Evolutionary conservation across 2,329 filamentous ascomycete species (phyloP).

Genomic region (Colletotrichum incanum): DNA sequence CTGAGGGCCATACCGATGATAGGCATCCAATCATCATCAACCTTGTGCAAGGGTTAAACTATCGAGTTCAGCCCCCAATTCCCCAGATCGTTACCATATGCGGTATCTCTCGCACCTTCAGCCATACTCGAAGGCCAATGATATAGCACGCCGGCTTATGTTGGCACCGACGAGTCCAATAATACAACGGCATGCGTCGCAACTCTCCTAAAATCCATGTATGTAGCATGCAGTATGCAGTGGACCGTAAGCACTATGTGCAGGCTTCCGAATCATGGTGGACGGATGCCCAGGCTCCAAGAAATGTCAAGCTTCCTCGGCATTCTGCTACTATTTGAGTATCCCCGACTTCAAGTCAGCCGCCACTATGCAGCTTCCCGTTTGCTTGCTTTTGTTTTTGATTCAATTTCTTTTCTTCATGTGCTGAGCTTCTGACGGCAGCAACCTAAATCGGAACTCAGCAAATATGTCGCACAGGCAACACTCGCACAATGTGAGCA

Average conservation of each 20-base stretch:
- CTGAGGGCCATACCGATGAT: conserved; percentile 1
- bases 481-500: conserved; percentile 38
- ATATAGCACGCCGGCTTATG: conserved; percentile 19
- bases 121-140: conserved; percentile 4
- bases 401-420: background rate
- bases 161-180: conserved; percentile 21
- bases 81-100: conserved; percentile 21
- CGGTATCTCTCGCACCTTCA: conserved; percentile 10
- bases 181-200: conserved; percentile 21
- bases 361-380: conserved; percentile 26
- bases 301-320: conserved; percentile 28
- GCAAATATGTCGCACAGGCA: conserved; percentile 34
- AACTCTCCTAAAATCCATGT: background rate
- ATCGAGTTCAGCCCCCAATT: conserved; percentile 11
- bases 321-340: conserved; percentile 26
- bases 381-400: background rate
- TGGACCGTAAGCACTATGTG: conserved; percentile 14
- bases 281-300: conserved; percentile 21
- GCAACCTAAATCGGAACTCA: background rate
- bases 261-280: background rate
- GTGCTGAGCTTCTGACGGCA: background rate
- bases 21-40: conserved; percentile 17
- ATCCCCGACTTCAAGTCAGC: conserved; percentile 8
- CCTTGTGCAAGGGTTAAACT: conserved; percentile 11
- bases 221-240: conserved; percentile 20